A percentile compares a stretch with the other conserved stretches of the same genome.
Evolutionary conservation across 371 early-diverging fungal genomes (phyloP).

Genomic region (Chytridium lagenaria): DNA sequence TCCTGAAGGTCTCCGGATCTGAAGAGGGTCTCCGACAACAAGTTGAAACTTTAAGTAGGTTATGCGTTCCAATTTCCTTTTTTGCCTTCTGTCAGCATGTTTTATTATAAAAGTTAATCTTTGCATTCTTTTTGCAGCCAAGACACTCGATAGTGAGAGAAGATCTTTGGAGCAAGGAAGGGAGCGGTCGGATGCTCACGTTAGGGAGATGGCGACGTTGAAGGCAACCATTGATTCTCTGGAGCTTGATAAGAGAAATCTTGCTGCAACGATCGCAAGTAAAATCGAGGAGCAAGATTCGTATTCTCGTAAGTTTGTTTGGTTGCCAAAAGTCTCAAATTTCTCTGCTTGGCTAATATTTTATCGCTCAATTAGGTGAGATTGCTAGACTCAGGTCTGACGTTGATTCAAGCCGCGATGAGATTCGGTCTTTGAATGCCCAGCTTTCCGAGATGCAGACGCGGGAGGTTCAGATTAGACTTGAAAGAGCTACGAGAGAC

Average conservation of each 20-base stretch:
- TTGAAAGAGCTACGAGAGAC: constrained; percentile 26
- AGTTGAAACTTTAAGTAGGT: constrained; percentile 8
- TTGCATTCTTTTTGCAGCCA: background rate
- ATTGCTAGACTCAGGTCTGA: constrained; percentile 24
- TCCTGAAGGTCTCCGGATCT: background rate
- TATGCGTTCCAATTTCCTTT: background rate
- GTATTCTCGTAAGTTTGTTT: constrained; percentile 19
- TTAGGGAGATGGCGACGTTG: constrained; percentile 23
- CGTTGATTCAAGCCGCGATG: constrained; percentile 25
- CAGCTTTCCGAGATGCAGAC: constrained; percentile 29
- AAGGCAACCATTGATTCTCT: constrained; percentile 19
- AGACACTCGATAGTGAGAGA: constrained; percentile 9
- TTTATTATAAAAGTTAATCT: background rate
- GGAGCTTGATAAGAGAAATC: constrained; percentile 44
- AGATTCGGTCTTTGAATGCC: constrained; percentile 26
- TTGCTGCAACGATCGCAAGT: constrained; percentile 31
- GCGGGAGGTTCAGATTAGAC: constrained; percentile 22
- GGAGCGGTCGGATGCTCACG: constrained; percentile 7
- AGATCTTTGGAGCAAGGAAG: background rate
- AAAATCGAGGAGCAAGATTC: constrained; percentile 38
- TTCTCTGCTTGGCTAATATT: background rate
- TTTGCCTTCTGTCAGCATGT: background rate
- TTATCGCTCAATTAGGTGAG: constrained; percentile 23
- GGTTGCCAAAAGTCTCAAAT: background rate
- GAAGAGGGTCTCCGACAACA: background rate